Conservation (phyloP, 768 basidiomycete genomes). For the Serpula lacrymans region DNA sequence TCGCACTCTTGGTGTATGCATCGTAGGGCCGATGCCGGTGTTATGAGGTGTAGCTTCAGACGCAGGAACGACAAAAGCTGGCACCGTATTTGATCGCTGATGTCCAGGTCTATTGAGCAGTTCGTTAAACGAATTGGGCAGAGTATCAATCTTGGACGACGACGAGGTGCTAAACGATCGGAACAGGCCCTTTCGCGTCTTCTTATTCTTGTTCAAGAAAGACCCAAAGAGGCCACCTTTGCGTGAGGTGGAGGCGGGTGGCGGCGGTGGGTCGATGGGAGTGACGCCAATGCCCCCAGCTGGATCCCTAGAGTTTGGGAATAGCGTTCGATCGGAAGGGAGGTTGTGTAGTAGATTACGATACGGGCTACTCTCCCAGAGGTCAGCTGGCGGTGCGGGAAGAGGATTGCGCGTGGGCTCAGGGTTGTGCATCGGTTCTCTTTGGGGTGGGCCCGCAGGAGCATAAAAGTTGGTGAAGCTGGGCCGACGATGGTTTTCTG, state of each 20-base stretch:
- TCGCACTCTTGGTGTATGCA: no score
- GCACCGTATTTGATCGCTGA: slow-evolving; percentile 17
- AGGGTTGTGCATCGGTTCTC: slow-evolving; percentile 2
- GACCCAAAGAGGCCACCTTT: slow-evolving; percentile 18
- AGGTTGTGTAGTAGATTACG: slow-evolving; percentile 47
- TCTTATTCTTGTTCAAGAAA: slow-evolving; percentile 32
- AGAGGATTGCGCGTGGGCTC: no score
- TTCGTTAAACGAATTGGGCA: slow-evolving; percentile 10
- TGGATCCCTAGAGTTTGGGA: slow-evolving; percentile 16
- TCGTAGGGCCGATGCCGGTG: slow-evolving; percentile 12
- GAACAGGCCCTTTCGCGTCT: slow-evolving; percentile 40
- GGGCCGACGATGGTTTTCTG: slow-evolving; percentile 12
- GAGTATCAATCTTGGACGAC: slow-evolving; percentile 9
- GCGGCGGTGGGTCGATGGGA: slow-evolving; percentile 14
- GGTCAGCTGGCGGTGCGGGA: slow-evolving; percentile 56
- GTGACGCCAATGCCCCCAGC: slow-evolving; percentile 5
- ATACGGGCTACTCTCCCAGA: slow-evolving; percentile 59
- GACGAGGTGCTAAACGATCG: slow-evolving; percentile 37
- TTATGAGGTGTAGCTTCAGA: slow-evolving; percentile 1
- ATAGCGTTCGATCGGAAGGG: slow-evolving; percentile 41
- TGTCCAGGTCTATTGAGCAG: slow-evolving; percentile 12
- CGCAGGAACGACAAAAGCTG: slow-evolving; percentile 20
- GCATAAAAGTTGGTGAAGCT: slow-evolving; percentile 28
- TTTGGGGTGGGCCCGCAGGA: slow-evolving; percentile 11
- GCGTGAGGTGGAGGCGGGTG: slow-evolving; percentile 17